Conservation (phyloP, 352 stramenopile genomes). For the Pythium volutum region DNA sequence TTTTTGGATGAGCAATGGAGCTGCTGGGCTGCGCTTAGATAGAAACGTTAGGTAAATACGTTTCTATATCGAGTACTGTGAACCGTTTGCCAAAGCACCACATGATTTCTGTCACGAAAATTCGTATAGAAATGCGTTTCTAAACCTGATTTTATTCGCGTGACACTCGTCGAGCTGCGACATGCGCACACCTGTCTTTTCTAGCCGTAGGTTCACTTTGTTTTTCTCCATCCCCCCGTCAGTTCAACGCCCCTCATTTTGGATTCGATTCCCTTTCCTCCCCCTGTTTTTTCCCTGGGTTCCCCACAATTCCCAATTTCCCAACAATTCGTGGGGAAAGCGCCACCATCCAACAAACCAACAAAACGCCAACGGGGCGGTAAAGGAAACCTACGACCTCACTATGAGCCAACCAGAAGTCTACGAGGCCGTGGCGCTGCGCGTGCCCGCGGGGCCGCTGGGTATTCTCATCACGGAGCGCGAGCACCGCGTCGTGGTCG, state of each 20-base stretch:
- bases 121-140: constrained; percentile 17
- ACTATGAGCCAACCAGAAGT: constrained; percentile 21
- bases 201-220: constrained; percentile 8
- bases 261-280: constrained; percentile 2
- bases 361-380: constrained; percentile 1
- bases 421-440: constrained; percentile 51
- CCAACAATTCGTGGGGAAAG: no score
- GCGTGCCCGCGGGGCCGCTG: constrained; percentile 59
- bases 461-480: constrained; percentile 76
- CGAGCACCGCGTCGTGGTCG: constrained; percentile 51
- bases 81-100: not conserved
- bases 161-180: constrained; percentile 3
- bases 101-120: not conserved
- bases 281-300: not conserved
- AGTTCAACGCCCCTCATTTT: constrained; percentile 6
- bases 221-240: no score
- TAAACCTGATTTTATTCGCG: constrained; percentile 20
- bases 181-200: constrained; percentile 14
- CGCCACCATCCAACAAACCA: constrained; percentile 1
- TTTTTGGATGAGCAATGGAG: no score
- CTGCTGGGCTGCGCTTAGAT: no score
- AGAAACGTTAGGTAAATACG: constrained; percentile 10
- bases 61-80: constrained; percentile 8
- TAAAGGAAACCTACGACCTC: constrained; percentile 25
- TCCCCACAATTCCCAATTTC: not conserved